A percentile compares a stretch with the other conserved stretches of the same genome.
Conservation (phyloP, 1,284 basidiomycete species). For the Termitomyces sp. region DNA sequence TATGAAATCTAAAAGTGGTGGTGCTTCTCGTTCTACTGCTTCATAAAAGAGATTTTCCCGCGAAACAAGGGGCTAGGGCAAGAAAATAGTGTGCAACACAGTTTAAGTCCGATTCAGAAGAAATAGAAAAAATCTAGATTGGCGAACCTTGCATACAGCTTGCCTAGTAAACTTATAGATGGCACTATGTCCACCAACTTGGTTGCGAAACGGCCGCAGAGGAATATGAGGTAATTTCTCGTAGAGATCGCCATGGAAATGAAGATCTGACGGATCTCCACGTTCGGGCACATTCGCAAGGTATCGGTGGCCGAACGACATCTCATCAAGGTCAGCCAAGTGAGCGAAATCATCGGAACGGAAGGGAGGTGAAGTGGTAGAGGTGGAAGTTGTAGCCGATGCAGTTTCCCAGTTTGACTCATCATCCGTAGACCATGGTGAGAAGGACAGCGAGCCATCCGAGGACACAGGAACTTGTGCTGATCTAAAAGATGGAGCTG, state of each 20-base stretch:
- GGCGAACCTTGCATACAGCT: conserved; percentile 91
- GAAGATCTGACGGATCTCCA: conserved; percentile 33
- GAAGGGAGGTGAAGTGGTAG: conserved; percentile 44
- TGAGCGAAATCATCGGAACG: conserved; percentile 21
- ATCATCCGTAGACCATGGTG: conserved; percentile 71
- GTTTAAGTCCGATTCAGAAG: conserved; percentile 18
- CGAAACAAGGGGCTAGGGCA: conserved; percentile 81
- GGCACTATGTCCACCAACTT: conserved; percentile 95
- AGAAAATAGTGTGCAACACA: conserved; percentile 17
- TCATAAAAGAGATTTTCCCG: conserved; percentile 99
- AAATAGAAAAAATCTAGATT: conserved; percentile 11
- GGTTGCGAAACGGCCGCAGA: conserved; percentile 92
- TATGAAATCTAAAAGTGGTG: conserved; percentile 87
- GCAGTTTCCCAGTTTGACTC: conserved; percentile 71
- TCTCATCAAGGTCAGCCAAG: conserved; percentile 15
- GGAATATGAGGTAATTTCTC: conserved; percentile 85
- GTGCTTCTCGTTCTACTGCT: conserved; percentile 89
- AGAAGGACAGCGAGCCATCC: conserved; percentile 33
- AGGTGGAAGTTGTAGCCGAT: conserved; percentile 54
- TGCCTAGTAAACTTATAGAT: conserved; percentile 98
- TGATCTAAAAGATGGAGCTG: conserved; percentile 15
- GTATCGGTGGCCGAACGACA: conserved; percentile 4
- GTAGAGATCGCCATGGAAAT: conserved; percentile 38
- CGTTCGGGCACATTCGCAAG: conserved; percentile 10
- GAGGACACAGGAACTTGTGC: conserved; percentile 28